Evolutionary conservation across 176 grass and related monocot genomes (phyloP).

Genomic region (Juncus effusus): DNA sequence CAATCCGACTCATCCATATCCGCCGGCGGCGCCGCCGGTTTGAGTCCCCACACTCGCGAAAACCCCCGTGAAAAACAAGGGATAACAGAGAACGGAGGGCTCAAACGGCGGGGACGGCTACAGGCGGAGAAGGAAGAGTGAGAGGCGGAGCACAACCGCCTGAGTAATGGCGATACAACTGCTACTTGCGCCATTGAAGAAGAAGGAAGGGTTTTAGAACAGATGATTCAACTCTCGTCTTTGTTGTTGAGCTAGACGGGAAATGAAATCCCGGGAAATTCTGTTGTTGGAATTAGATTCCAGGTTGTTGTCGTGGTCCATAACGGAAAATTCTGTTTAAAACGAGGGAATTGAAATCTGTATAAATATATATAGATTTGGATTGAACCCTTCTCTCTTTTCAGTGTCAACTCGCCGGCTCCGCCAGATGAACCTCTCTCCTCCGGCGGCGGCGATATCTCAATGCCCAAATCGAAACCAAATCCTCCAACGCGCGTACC

Average conservation of each 20-base stretch:
- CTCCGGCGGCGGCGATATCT: not conserved
- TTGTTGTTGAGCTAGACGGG: too few species aligned
- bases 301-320: too few species aligned
- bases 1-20: conserved; percentile 35
- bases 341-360: too few species aligned
- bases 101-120: conserved; percentile 16
- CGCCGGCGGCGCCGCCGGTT: conserved; percentile 27
- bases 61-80: not conserved
- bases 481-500: not conserved
- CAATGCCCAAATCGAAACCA: not conserved
- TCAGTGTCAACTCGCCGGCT: too few species aligned
- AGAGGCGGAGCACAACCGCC: conserved; percentile 27
- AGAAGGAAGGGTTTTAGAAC: not conserved
- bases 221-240: not conserved
- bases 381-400: too few species aligned
- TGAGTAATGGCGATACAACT: conserved; percentile 29
- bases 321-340: too few species aligned
- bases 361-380: too few species aligned
- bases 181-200: conserved; percentile 23
- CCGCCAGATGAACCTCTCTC: conserved; percentile 16
- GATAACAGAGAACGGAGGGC: conserved; percentile 27
- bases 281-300: too few species aligned
- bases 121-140: conserved; percentile 31
- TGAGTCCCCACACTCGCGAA: conserved; percentile 26
- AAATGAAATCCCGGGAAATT: too few species aligned